Conservation (phyloP, 164 flowering plant genomes). For the Piper longum region DNA sequence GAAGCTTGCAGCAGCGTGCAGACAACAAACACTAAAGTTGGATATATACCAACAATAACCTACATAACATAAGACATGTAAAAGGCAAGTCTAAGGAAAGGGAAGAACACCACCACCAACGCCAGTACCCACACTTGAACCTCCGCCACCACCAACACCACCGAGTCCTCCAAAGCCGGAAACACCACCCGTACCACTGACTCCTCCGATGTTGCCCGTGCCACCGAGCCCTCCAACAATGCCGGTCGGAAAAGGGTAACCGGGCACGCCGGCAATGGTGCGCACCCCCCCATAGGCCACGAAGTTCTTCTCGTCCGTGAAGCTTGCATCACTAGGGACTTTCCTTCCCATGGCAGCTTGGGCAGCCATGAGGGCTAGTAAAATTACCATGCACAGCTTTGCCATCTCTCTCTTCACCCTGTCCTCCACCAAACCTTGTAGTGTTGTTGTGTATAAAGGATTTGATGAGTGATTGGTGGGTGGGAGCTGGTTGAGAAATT, state of each 20-base stretch:
- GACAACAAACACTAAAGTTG: neutral
- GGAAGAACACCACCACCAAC: neutral
- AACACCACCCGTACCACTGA: neutral
- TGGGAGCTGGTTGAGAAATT: neutral
- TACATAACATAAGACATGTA: too few relatives aligned
- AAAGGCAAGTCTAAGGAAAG: neutral
- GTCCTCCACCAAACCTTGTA: neutral
- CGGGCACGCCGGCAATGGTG: constrained; percentile 2
- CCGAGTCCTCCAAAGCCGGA: neutral
- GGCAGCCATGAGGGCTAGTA: neutral
- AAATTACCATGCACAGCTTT: constrained; percentile 1
- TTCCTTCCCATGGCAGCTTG: neutral
- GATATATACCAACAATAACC: neutral
- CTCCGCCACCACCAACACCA: neutral
- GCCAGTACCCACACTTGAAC: neutral
- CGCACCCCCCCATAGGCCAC: constrained; percentile 5
- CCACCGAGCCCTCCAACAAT: constrained; percentile 3
- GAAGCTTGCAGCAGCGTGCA: neutral
- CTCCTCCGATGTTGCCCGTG: neutral
- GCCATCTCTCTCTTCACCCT: constrained; percentile 7
- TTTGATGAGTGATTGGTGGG: neutral
- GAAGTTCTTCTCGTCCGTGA: constrained; percentile 10
- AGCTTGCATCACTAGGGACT: constrained; percentile 1
- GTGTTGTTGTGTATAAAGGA: neutral
- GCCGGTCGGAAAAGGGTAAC: constrained; percentile 1